These are phyloP conservation scores for Myxozyma vanderwaltii DNA, from an alignment of 805 yeast genomes.

Conservation along the genomic window DNA sequence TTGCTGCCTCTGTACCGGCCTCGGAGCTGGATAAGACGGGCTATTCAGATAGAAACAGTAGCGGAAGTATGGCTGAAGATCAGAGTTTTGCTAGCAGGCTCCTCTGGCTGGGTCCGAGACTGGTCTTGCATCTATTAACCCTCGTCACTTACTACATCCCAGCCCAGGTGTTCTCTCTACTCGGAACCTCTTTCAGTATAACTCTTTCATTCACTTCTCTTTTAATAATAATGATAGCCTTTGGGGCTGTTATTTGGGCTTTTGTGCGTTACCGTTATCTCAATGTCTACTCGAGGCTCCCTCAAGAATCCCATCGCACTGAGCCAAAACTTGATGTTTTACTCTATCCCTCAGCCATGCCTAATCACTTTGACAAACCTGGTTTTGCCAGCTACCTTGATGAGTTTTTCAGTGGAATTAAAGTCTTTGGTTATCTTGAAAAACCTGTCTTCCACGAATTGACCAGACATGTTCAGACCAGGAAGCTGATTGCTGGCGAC, in stretches of 20 bases:
- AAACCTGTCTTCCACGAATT: slow-evolving; percentile 88
- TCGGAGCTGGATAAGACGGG: neutral
- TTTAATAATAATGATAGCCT: slow-evolving; percentile 35
- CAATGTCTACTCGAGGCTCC: slow-evolving; percentile 62
- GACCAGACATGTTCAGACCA: slow-evolving; percentile 88
- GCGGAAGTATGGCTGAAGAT: neutral
- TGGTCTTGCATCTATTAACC: neutral
- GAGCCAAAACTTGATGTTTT: slow-evolving; percentile 53
- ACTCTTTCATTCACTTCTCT: slow-evolving; percentile 35
- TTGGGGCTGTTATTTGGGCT: slow-evolving; percentile 47
- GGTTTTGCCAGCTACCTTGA: slow-evolving; percentile 72
- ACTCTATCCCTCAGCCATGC: slow-evolving; percentile 40
- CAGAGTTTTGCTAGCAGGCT: slow-evolving; percentile 1
- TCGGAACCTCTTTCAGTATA: slow-evolving; percentile 28
- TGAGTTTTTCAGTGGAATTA: slow-evolving; percentile 86
- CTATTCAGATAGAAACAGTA: neutral
- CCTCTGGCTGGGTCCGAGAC: slow-evolving; percentile 16
- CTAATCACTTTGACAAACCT: slow-evolving; percentile 45
- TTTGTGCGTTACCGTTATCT: slow-evolving; percentile 64
- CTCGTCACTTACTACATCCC: slow-evolving; percentile 15
- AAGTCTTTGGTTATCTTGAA: slow-evolving; percentile 91
- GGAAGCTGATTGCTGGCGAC: slow-evolving; percentile 76
- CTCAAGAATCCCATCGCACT: slow-evolving; percentile 49
- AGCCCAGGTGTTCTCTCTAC: slow-evolving; percentile 14
- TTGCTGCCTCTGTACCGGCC: neutral